phyloP scores from a whole-genome alignment of 2,329 filamentous ascomycete genomes.

The Akanthomyces dipterigenus region DNA sequence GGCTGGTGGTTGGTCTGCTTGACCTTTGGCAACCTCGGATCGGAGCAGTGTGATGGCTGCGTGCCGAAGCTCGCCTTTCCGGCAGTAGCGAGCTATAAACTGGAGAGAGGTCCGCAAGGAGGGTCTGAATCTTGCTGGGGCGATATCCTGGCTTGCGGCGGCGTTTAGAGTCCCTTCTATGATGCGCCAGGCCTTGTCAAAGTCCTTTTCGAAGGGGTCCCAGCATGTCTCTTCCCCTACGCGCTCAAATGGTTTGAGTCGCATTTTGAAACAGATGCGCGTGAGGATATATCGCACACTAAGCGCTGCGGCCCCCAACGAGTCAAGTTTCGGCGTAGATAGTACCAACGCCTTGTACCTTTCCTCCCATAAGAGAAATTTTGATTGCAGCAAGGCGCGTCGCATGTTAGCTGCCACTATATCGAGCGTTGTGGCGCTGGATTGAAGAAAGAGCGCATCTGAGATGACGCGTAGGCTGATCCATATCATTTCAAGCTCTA shows the following conservation, averaged over 20 bases:
- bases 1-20: background rate
- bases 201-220: background rate
- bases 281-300: background rate
- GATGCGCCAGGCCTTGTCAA: background rate
- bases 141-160: background rate
- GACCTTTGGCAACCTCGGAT: background rate
- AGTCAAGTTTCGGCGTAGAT: background rate
- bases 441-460: background rate
- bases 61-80: background rate
- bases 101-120: background rate
- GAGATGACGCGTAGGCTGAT: background rate
- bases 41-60: background rate
- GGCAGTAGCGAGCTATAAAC: background rate
- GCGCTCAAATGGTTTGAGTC: background rate
- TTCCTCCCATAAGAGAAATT: background rate
- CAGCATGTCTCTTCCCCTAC: background rate
- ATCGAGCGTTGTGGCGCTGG: background rate
- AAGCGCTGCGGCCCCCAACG: background rate
- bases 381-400: background rate
- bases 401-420: background rate
- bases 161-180: background rate
- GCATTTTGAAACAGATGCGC: background rate
- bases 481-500: background rate
- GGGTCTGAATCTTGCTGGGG: background rate
- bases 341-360: background rate